Evolutionary conservation across 2,329 filamentous ascomycete genomes (phyloP), one percentile per base, ranked within the genome.

Genomic region (Trichoderma atroviride): DNA sequence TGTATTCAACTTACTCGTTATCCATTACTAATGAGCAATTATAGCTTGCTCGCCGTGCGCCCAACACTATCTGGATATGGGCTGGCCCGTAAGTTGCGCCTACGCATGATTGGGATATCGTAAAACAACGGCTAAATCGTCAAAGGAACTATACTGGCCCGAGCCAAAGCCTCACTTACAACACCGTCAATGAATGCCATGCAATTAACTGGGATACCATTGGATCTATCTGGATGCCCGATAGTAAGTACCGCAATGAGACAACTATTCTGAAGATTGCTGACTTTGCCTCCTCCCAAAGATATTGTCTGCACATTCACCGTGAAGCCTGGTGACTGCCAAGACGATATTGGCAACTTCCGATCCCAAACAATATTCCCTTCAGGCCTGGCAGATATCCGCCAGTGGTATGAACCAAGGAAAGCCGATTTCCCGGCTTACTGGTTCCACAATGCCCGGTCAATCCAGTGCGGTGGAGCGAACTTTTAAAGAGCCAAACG

Each of bases 281-380:
- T 47, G 24, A 57, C n/a, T n/a, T 4, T 31, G 0, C 35, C n/a
- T 4, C 2, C 5, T 5, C 19, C 6, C 40, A 4, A 7, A 66
- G 63, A 66, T n/a, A 6, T 66, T 50, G 52, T 57, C n/a, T 66
- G 63, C 63, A 58, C 63, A 14, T 66, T 66, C 16, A 66, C 63
- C 13, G 63, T 66, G 10, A 66, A 66, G 37, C 63, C 63, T 10
- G 63, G 63, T 14, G 63, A 66, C 35, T 66, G 63, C 53, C 52
- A 58, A 37, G 53, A 66, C 24, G 63, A 66, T 35, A 19, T 35
- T 11, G 63, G 63, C n/a, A 66, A 66, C 55, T 58, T 66, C 53
- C 35, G 52, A 10, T 66, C 63, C 7, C 52, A 57, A 22, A 66
- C 52, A 10, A 66, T 66, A 55, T 58, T 57, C 55, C 52, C 52